Base-by-base conservation (phyloP, 2,329 filamentous ascomycete species). In the Fusarium goolgardi region DNA sequence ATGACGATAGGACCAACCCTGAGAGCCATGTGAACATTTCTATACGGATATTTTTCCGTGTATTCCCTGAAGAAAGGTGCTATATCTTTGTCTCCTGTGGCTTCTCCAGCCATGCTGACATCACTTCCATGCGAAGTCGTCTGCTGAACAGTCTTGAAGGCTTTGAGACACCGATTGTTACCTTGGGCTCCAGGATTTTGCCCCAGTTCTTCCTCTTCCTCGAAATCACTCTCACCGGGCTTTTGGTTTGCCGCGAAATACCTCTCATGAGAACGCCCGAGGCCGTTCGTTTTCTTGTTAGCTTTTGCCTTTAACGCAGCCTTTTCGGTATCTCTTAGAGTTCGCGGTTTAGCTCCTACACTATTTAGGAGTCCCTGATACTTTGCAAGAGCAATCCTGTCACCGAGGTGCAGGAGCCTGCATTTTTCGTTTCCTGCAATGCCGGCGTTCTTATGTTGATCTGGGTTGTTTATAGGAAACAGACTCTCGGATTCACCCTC, bases 11-110 rank as follows among this genome's bases (percentile, higher is more conserved):
- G 79, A 1, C 80, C 80, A 31, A 82, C 55, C 1, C 79, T 74
- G 9, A 82, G 70, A 12, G 76, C 77, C 78, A 81, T 81, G 43
- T 80, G 80, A 4, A 81, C 76, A 53, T 80, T 78, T 3, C 76
- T 77, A 55, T 76, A 81, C 0, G 79, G 80, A 62, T 80, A 74
- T 43, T 75, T 73, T 25, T 78, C 71, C 2, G 73, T 68, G 34
- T 74, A 71, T 11, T 65, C 67, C 29, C 73, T 71, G 9, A 79
- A 71, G 40, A 75, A 79, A 3, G 71, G 32, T 0, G 78, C 78
- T 13, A 80, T 72, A 7, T 75, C 71, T 25, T 67, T 57, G 3
- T 71, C 69, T 9, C 51, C 70, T 15, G 63, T 63, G 8, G 65
- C 63, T 25, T 71, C 63, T 29, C 60, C 71, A 2, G 39, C 51